Evolutionary conservation across 2,329 filamentous ascomycete species (phyloP), one percentile per base, ranked within the genome.

Genomic region (Talaromyces islandicus): DNA sequence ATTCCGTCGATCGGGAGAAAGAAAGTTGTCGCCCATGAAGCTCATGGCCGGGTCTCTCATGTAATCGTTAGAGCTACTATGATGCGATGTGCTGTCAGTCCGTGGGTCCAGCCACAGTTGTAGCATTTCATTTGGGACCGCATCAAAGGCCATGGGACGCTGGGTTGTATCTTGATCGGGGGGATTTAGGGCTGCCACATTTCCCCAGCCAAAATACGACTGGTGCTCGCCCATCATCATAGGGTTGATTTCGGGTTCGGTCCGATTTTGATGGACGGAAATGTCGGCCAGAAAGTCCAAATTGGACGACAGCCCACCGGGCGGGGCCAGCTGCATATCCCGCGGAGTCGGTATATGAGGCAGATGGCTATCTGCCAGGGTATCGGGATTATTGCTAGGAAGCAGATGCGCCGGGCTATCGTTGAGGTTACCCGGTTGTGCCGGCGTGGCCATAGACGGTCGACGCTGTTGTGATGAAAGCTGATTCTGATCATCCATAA

Each of bases 231-330:
- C 69, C 27, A 69, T 68, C 3, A 70, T 64, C 43, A 68, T 67
- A 63, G 73, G 67, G 7, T 65, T 59, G 32, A 68, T 66, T 17
- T 67, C 60, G 7, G 72, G 67, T 7, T 69, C 70, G 4, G 65
- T 66, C 12, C 72, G 71, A 12, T 65, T 66, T 54, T 74, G 72
- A 52, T 74, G 70, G 6, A 68, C 66, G 21, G 72, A 74, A 30
- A 74, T 67, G 29, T 73, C 66, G 4, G 72, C 71, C 3, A 80
- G 70, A 53, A 76, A 74, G 54, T 77, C 73, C 48, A 78, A 68
- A 21, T 77, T 75, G 30, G 73, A 71, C 19, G 73, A 69, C 14
- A 72, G 62, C 58, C 69, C 63, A 3, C 64, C 71, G 3, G 71
- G 62, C 25, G 68, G 66, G 10, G 73, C 64, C 19, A 70, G 69